These are phyloP conservation scores for Aschersonia sp. DNA, from an alignment of 2,329 filamentous ascomycete species.

Conservation along the genomic window DNA sequence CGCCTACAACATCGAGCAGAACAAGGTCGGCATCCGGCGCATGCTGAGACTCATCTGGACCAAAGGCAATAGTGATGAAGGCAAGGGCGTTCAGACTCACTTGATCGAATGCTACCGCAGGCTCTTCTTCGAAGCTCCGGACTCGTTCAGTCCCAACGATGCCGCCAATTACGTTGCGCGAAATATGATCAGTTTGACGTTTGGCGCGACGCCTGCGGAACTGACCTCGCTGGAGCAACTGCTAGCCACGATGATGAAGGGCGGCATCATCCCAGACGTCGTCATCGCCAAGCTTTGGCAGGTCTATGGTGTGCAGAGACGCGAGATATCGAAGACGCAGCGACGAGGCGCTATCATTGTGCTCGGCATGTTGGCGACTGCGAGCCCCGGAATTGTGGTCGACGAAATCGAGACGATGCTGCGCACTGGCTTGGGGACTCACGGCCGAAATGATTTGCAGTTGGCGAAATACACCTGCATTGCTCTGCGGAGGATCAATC, in stretches of 20 bases:
- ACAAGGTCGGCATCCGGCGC: slow-evolving; percentile 78
- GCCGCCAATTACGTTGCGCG: slow-evolving; percentile 89
- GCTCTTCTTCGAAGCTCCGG: slow-evolving; percentile 90
- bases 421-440: slow-evolving; percentile 67
- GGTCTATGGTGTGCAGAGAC: slow-evolving; percentile 86
- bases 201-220: slow-evolving; percentile 87
- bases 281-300: slow-evolving; percentile 94
- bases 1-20: slow-evolving; percentile 89
- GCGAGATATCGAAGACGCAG: slow-evolving; percentile 84
- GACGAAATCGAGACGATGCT: slow-evolving; percentile 93
- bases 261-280: slow-evolving; percentile 67
- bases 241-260: slow-evolving; percentile 94
- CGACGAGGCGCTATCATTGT: slow-evolving; percentile 90
- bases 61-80: slow-evolving; percentile 97
- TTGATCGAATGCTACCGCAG: slow-evolving; percentile 93
- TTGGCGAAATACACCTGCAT: slow-evolving; percentile 93
- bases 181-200: slow-evolving; percentile 98
- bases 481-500: slow-evolving; percentile 80
- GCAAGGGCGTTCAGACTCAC: slow-evolving; percentile 93
- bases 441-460: slow-evolving; percentile 70
- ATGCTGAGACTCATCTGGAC: slow-evolving; percentile 99
- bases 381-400: slow-evolving; percentile 82
- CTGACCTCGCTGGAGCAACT: slow-evolving; percentile 91
- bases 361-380: slow-evolving; percentile 87
- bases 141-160: slow-evolving; percentile 75